Percentiles rank a stretch among this genome's conserved stretches.
phyloP scores from a whole-genome alignment of 2,329 filamentous ascomycete genomes.

The Huntiella bhutanensis region DNA sequence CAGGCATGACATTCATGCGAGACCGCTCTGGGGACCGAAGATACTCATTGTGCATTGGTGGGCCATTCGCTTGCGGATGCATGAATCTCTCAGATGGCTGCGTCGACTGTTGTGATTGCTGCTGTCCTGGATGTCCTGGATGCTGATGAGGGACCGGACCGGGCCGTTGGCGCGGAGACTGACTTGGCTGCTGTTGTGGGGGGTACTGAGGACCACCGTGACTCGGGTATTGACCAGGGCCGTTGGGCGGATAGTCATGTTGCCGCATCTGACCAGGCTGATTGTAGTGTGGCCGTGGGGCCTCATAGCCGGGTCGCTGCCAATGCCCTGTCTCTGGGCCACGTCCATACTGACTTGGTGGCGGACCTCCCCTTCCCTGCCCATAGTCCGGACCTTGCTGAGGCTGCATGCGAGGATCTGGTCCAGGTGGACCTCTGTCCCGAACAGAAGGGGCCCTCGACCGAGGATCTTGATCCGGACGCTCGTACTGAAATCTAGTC shows the following conservation, averaged over 20 bases:
- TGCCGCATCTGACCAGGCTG: constrained; percentile 18
- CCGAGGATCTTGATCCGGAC: constrained; percentile 15
- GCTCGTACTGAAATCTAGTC: constrained; percentile 20
- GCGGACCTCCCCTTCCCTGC: neutral
- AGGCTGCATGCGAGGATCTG: constrained; percentile 2
- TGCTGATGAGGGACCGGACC: constrained; percentile 24
- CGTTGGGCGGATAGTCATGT: neutral
- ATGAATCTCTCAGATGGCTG: constrained; percentile 1
- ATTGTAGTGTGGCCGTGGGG: constrained; percentile 24
- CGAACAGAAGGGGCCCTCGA: neutral
- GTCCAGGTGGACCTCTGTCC: constrained; percentile 4
- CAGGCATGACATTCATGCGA: constrained; percentile 15
- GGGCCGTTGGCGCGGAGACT: constrained; percentile 21
- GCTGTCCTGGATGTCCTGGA: constrained; percentile 15
- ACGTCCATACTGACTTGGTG: constrained; percentile 7
- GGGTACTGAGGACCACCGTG: neutral
- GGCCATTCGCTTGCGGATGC: constrained; percentile 13
- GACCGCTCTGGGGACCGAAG: constrained; percentile 15
- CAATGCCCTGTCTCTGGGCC: constrained; percentile 7
- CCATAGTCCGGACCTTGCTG: constrained; percentile 8
- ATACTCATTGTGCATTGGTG: constrained; percentile 13
- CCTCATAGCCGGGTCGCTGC: constrained; percentile 20
- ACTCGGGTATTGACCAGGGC: neutral
- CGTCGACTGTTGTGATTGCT: constrained; percentile 1
- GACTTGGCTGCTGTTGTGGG: neutral